Conservation (phyloP, 345 rosid genomes). For the Hirschfeldia incana region DNA sequence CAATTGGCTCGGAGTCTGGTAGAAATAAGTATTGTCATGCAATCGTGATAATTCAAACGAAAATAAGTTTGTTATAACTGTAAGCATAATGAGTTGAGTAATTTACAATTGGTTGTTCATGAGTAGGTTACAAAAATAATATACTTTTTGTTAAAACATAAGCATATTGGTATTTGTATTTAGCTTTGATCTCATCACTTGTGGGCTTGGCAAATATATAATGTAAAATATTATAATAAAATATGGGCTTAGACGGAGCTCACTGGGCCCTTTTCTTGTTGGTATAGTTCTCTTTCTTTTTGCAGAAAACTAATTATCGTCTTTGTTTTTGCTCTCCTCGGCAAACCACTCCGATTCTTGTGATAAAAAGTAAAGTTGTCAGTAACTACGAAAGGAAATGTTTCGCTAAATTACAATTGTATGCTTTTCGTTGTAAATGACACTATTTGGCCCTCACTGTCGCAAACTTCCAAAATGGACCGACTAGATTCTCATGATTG, state of each 20-base stretch:
- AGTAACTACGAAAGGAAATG: not conserved
- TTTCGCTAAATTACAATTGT: not conserved
- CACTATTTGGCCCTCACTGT: not conserved
- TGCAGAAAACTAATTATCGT: not conserved
- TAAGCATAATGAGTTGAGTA: too few species aligned
- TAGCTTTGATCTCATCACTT: not conserved
- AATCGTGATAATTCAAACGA: too few species aligned
- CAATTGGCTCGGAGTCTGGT: slow-evolving; percentile 7
- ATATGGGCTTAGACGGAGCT: not conserved
- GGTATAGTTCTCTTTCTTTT: not conserved
- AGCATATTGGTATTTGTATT: too few species aligned
- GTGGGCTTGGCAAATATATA: not conserved
- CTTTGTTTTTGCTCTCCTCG: not conserved
- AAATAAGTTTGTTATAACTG: too few species aligned
- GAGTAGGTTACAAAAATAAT: too few species aligned
- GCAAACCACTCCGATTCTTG: not conserved
- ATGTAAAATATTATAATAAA: not conserved
- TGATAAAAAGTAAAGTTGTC: not conserved
- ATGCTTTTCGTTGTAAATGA: not conserved
- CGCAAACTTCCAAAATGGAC: not conserved
- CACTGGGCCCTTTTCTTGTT: not conserved
- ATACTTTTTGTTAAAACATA: too few species aligned
- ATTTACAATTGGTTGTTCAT: too few species aligned
- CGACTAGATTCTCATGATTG: not conserved
- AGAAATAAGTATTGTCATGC: too few species aligned